Evolutionary conservation across 495 filamentous ascomycete genomes (phyloP).

Genomic region (Aspergillus taichungensis): DNA sequence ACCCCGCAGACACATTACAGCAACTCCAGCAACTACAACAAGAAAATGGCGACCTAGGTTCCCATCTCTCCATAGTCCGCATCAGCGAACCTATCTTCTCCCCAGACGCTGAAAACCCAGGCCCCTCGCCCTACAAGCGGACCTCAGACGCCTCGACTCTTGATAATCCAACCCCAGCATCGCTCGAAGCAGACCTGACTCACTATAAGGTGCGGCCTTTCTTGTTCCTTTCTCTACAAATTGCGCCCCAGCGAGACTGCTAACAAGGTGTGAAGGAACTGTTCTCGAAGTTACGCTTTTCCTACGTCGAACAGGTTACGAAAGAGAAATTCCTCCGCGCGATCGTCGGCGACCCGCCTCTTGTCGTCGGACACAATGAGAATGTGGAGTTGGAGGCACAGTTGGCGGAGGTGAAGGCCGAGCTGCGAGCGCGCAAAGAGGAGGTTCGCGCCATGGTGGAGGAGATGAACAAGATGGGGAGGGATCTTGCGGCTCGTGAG

Average conservation of each 20-base stretch:
- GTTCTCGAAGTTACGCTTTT: constrained; percentile 93
- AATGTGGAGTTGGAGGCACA: constrained; percentile 71
- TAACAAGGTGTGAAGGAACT: constrained; percentile 52
- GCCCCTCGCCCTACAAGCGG: constrained; percentile 35
- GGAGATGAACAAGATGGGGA: constrained; percentile 60
- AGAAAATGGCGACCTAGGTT: constrained; percentile 39
- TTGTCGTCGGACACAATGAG: constrained; percentile 71
- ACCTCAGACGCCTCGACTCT: constrained; percentile 66
- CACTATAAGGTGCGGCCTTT: constrained; percentile 60
- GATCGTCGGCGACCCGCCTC: constrained; percentile 83
- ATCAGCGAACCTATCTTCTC: constrained; percentile 65
- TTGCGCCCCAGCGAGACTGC: neutral
- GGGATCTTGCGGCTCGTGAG: constrained; percentile 46
- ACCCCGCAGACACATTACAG: constrained; percentile 24
- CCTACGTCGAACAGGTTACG: constrained; percentile 70
- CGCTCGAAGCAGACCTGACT: constrained; percentile 72
- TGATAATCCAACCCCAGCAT: constrained; percentile 62
- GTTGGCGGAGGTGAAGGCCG: constrained; percentile 62
- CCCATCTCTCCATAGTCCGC: constrained; percentile 59
- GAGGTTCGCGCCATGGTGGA: constrained; percentile 66
- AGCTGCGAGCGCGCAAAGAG: constrained; percentile 66
- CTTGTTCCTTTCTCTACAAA: neutral
- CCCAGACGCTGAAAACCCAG: constrained; percentile 24
- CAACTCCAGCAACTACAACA: constrained; percentile 33
- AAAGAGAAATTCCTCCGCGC: constrained; percentile 93